Base-by-base conservation (phyloP, 208 protist genomes). In the Trypanosoma brucei region DNA sequence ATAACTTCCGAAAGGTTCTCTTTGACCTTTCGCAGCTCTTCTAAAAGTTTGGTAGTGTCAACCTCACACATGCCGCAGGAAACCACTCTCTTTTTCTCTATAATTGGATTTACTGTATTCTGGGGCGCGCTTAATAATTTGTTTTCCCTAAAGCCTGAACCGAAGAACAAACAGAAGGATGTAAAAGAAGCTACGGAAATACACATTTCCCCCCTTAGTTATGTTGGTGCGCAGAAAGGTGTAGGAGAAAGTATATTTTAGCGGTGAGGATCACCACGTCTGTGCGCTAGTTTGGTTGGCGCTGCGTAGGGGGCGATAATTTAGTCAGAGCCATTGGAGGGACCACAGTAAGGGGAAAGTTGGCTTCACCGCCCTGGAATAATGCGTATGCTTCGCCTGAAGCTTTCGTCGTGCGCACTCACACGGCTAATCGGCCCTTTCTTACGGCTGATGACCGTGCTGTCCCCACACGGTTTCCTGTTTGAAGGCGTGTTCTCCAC, bases 391-490 rank as follows among this genome's bases (percentile, higher is more conserved):
- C 77, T 71, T 35, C 70, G 62, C 70, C 62, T 70, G 40, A 81
- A 84, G 49, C 51, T 62, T 11, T 78, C 77, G 51, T 91, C 82
- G 55, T 78, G 76, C 1, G 72, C 75, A 22, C 67, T 80, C 11
- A 80, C 79, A 2, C 75, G 73, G 33, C 84, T 91, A 62, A 95
- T 93, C 9, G 86, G 86, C 2, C 89, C 89, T 11, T 81, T 76
- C 50, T 79, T 84, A 14, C 89, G 80, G 42, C 89, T 95, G 35
- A 95, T 92, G n/a, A 95, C 78, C 13, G 58, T 70, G 52, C 75
- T 68, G 49, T 79, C 68, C 1, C 55, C 38, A 3, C 42, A n/a
- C 14, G 9, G 44, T 2, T n/a, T 33, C 7, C 22, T 11, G 46
- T 59, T 31, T 37, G 22, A 11, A 14, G 33, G 3, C 14, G 5